A percentile compares a stretch with the other conserved stretches of the same genome.
Conservation (phyloP, 306 rosid species). For the Castanopsis chinensis region DNA sequence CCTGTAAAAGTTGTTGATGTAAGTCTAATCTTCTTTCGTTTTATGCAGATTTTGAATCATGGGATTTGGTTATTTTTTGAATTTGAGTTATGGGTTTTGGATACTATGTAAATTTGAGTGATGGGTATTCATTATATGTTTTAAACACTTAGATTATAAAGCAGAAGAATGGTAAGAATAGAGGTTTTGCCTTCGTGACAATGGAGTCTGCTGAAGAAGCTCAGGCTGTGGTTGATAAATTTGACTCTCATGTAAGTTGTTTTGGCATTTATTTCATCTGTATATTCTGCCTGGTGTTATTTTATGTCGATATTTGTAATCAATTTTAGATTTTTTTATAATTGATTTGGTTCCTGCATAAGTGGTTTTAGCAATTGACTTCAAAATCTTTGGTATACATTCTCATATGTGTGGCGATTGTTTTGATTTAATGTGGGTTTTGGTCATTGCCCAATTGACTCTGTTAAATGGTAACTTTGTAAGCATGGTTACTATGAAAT, state of each 20-base stretch:
- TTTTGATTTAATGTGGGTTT: constrained; percentile 1
- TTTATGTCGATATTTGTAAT: neutral
- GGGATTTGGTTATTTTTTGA: neutral
- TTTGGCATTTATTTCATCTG: neutral
- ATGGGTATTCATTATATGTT: constrained; percentile 24
- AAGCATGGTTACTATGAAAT: neutral
- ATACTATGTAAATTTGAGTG: constrained; percentile 1
- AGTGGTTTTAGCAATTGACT: neutral
- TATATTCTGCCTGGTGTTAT: neutral
- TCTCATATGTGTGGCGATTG: neutral
- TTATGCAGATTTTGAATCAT: neutral
- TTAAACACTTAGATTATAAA: constrained; percentile 55
- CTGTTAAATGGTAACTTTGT: neutral
- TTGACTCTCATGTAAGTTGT: constrained; percentile 55
- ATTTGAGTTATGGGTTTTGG: neutral
- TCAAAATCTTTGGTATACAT: neutral
- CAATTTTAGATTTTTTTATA: neutral
- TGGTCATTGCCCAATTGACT: neutral
- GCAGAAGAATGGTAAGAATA: constrained; percentile 58
- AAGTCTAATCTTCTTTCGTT: neutral
- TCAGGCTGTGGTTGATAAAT: constrained; percentile 60
- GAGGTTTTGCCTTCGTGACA: constrained; percentile 79
- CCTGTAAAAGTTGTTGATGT: constrained; percentile 70
- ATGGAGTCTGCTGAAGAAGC: constrained; percentile 77
- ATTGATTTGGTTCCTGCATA: neutral